A percentile compares a stretch with the other conserved stretches of the same genome.
These are phyloP conservation scores for Fusarium sp. DNA, from an alignment of 2,329 filamentous ascomycete species.

Conservation along the genomic window DNA sequence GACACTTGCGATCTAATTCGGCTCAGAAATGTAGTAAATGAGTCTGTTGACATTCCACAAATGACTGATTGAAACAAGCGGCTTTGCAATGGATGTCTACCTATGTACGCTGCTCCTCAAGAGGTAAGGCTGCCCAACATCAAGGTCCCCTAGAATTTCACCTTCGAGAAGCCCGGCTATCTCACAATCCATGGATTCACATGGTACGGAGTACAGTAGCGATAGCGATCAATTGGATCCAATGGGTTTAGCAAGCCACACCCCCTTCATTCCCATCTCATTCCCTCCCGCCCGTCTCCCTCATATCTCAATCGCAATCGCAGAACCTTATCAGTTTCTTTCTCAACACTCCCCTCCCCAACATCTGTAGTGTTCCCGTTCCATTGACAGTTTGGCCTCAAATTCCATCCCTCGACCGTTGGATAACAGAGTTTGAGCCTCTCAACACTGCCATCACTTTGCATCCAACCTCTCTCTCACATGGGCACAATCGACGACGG, in stretches of 20 bases:
- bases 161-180: conserved; percentile 25
- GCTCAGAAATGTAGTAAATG: neutral
- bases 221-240: conserved; percentile 33
- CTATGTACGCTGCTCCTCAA: too few species aligned
- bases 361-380: conserved; percentile 8
- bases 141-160: conserved; percentile 20
- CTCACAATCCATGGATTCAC: conserved; percentile 24
- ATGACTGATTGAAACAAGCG: neutral
- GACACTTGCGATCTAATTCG: neutral
- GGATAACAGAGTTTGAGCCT: conserved; percentile 14
- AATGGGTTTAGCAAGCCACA: conserved; percentile 24
- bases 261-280: conserved; percentile 25
- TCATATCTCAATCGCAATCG: neutral
- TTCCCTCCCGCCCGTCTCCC: neutral
- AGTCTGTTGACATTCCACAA: neutral
- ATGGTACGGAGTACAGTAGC: conserved; percentile 11
- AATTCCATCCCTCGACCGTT: conserved; percentile 14
- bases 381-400: conserved; percentile 1
- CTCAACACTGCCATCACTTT: conserved; percentile 16
- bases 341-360: conserved; percentile 37
- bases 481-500: conserved; percentile 23
- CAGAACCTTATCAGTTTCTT: conserved; percentile 20
- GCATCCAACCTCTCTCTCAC: conserved; percentile 37
- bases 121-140: conserved; percentile 31
- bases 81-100: neutral